A percentile compares a stretch with the other conserved stretches of the same genome.
Conservation (phyloP, 73 alveolate genomes). For the Uronychia binucleata region DNA sequence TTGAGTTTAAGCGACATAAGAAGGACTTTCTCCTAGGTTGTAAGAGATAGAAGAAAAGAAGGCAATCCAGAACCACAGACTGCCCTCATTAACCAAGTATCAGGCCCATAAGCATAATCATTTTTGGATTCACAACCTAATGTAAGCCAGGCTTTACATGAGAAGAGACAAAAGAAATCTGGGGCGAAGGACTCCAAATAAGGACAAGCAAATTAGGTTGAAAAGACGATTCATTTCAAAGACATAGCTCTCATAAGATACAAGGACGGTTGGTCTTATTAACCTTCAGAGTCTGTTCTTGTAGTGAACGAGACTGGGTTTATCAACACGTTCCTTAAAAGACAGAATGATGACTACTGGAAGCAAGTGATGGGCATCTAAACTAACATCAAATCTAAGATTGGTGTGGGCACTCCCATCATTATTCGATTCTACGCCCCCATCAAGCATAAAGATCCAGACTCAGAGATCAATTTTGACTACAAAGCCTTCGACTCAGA, state of each 20-base stretch:
- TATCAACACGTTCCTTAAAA: neutral
- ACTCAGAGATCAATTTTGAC: slow-evolving; percentile 44
- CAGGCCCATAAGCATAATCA: neutral
- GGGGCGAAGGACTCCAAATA: neutral
- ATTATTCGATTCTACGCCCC: slow-evolving; percentile 58
- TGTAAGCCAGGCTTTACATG: neutral
- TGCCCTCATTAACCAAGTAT: neutral
- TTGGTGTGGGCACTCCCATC: slow-evolving; percentile 34
- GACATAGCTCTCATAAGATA: slow-evolving; percentile 65
- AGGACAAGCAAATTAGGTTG: neutral
- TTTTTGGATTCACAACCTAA: neutral
- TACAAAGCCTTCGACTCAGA: slow-evolving; percentile 21
- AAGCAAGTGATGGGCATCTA: slow-evolving; percentile 10
- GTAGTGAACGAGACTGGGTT: slow-evolving; percentile 3
- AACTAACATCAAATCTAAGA: slow-evolving; percentile 28
- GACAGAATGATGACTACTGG: slow-evolving; percentile 30
- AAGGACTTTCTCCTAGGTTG: slow-evolving; percentile 45
- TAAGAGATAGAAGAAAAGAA: slow-evolving; percentile 44
- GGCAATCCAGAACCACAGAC: neutral
- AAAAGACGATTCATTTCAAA: slow-evolving; percentile 35
- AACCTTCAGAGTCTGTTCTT: slow-evolving; percentile 2
- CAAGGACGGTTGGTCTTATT: neutral
- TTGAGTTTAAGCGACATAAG: slow-evolving; percentile 39
- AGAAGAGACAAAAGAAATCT: too few species aligned
- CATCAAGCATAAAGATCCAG: slow-evolving; percentile 37